Base-by-base conservation (phyloP, 768 basidiomycete genomes). In the Boletus reticuloceps region DNA sequence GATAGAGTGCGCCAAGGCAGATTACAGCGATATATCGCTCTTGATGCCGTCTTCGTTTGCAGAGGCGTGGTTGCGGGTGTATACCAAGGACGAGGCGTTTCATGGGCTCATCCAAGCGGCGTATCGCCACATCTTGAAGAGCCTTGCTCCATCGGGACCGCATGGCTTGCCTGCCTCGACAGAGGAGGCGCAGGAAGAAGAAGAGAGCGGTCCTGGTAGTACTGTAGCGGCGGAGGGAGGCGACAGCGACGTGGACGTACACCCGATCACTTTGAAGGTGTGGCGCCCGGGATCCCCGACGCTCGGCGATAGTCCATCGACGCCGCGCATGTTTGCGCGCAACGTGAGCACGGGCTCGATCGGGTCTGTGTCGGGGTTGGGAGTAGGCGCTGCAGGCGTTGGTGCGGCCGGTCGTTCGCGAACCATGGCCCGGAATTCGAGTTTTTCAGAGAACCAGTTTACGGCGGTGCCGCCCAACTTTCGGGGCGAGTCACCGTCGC, bases 1-100 rank as follows among this genome's bases (percentile, higher is more conserved):
- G 19, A 3, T 6, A 89, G 83, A 64, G 25, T 74, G 79, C 47
- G 58, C 65, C 51, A 65, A 63, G 20, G 82, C 85, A 0, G 73
- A 70, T 22, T 70, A 68, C 1, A 86, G 84, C 39, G 84, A 84
- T 32, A 81, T 87, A 50, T 89, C 88, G 4, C 77, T 77, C 25
- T 66, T 89, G 20, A 82, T 84, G 74, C 91, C 91, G 0, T 58
- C 67, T 0, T 69, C 64, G n/a, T 90, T 89, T 58, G 86, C 79
- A 0, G 91, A 93, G 67, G 74, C 84, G n/a, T 75, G 82, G 39
- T 67, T 91, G 38, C 77, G 88, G 14, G 72, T 91, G 6, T 93
- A 83, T 63, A 86, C 89, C 43, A 84, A 85, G 65, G 81, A 88
- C n/a, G 64, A 56, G 1, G 59, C 60, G 32, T 85, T 80, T 63